Base-by-base conservation (phyloP, 2,329 filamentous ascomycete species). In the Chrysoporthe cubensis region DNA sequence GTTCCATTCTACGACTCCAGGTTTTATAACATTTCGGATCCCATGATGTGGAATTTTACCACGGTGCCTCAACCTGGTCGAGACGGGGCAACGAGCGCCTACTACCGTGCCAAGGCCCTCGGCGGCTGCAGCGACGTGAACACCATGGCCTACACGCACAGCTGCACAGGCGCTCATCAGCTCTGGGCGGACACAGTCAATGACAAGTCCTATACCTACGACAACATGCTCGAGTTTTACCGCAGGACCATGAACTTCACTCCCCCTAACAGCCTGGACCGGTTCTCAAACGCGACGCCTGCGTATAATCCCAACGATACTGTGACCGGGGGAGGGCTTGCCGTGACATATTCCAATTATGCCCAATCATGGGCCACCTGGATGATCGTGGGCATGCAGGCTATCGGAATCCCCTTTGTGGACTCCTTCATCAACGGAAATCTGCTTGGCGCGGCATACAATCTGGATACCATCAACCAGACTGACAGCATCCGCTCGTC, bases 121-220 rank as follows among this genome's bases (percentile, higher is more conserved):
- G 66, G 66, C 26, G 66, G 66, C 1, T 61, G 58, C 34, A 43
- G 57, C 26, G 37, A 44, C 11, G 37, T 66, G 18, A 68, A 68
- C n/a, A 44, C 37, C 50, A 59, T 68, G 64, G 52, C 48, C 14
- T 68, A 68, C 58, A 37, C 40, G 6, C 64, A 60, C 3, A 37
- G 11, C n/a, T 52, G 42, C n/a, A 56, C 32, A 7, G 67, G 64
- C n/a, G 43, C 67, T 16, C 50, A 46, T 11, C 52, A 66, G 37
- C 54, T 48, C 26, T 69, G 67, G 67, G 67, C 67, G 3, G 64
- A 69, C 11, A 16, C 44, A 14, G 67, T 66, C 11, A 64, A 43
- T 13, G 67, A 69, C 21, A 34, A 66, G 37, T 59, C 50, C 34
- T 69, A 66, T 26, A 60, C 54, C 13, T 69, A 42, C 9, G 59